Percentiles rank a stretch among this genome's conserved stretches.
These are phyloP conservation scores for Zasmidium cellare DNA, from an alignment of 2,329 filamentous ascomycete species.

Conservation along the genomic window DNA sequence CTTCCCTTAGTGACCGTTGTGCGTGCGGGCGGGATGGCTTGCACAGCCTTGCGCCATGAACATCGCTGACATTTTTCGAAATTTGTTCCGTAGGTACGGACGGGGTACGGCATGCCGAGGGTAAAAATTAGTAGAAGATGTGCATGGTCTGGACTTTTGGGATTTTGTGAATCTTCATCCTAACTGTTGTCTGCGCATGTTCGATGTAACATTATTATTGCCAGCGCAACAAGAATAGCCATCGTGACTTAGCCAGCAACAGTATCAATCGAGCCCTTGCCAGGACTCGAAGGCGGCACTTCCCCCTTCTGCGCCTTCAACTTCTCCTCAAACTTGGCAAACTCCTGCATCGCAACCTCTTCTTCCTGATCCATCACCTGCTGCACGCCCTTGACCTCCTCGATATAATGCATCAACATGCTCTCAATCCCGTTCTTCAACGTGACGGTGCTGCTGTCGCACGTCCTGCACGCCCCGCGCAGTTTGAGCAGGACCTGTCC, in stretches of 20 bases:
- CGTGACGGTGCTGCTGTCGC: constrained; percentile 94
- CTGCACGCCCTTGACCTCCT: constrained; percentile 89
- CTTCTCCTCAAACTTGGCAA: constrained; percentile 93
- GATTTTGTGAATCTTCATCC: not conserved
- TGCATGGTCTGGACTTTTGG: not conserved
- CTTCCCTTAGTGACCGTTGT: not conserved
- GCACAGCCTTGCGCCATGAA: not conserved
- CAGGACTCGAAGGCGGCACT: constrained; percentile 51
- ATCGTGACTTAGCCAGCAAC: constrained; percentile 26
- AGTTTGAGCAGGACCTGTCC: constrained; percentile 73
- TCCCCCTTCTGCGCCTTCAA: constrained; percentile 60
- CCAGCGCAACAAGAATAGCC: too few species aligned
- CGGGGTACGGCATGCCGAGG: not conserved
- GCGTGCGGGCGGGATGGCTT: too few species aligned
- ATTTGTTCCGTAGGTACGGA: too few species aligned
- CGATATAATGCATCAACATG: constrained; percentile 89
- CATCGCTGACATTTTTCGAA: not conserved
- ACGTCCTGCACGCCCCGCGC: constrained; percentile 89
- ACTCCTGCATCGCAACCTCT: constrained; percentile 81
- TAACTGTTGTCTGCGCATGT: not conserved
- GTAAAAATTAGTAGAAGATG: too few species aligned
- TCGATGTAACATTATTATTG: not conserved
- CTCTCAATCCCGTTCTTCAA: constrained; percentile 97
- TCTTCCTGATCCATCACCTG: constrained; percentile 92
- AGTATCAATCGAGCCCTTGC: constrained; percentile 55